Conservation (phyloP, 805 yeast species). For the Cyberlindnera subsufficiens region DNA sequence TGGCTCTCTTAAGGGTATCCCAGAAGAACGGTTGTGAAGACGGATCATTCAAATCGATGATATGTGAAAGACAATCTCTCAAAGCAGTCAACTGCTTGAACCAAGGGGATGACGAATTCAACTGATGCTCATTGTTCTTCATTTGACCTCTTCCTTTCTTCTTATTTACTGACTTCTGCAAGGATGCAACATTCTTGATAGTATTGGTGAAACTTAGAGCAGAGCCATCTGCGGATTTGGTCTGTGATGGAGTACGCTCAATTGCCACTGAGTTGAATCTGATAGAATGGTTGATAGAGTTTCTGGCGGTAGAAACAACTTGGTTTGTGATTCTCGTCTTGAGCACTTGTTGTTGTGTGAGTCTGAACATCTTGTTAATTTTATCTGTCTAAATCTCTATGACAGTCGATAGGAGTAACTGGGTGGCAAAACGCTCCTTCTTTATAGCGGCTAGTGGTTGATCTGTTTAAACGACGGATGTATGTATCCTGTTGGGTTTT, state of each 20-base stretch:
- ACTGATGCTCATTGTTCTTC: constrained; percentile 10
- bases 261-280: constrained; percentile 31
- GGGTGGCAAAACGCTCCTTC: no score
- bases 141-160: constrained; percentile 9
- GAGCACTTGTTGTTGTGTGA: constrained; percentile 19
- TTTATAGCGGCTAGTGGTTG: no score
- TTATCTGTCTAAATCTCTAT: no score
- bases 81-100: constrained; percentile 44
- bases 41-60: constrained; percentile 28
- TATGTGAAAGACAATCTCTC: constrained; percentile 41
- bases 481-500: no score
- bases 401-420: no score
- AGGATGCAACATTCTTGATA: constrained; percentile 25
- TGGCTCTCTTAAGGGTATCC: constrained; percentile 45
- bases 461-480: no score
- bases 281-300: constrained; percentile 31
- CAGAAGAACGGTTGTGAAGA: constrained; percentile 43
- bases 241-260: constrained; percentile 24
- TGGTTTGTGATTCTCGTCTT: constrained; percentile 34
- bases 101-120: constrained; percentile 35
- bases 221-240: constrained; percentile 16
- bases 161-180: constrained; percentile 12
- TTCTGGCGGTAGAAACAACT: constrained; percentile 32
- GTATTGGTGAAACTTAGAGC: constrained; percentile 21
- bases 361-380: constrained; percentile 17